Evolutionary conservation across 1,284 basidiomycete species (phyloP).

Genomic region (Ganoderma multipileum): DNA sequence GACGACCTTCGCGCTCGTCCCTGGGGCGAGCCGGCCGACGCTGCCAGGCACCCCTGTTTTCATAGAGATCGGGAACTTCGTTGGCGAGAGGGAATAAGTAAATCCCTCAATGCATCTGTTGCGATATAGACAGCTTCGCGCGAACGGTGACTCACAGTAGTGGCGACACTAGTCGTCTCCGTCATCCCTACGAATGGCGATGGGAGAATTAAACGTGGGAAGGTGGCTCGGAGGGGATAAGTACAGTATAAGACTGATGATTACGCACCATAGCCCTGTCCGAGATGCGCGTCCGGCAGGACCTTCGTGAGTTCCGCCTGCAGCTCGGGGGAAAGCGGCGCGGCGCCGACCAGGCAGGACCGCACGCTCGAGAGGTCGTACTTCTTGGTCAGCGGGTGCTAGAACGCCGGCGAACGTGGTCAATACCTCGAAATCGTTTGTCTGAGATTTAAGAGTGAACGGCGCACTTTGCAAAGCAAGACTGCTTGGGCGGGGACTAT

Average conservation of each 20-base stretch:
- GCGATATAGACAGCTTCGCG: not conserved
- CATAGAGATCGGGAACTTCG: conserved; percentile 39
- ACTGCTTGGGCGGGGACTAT: conserved; percentile 49
- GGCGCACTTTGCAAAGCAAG: conserved; percentile 60
- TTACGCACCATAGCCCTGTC: conserved; percentile 71
- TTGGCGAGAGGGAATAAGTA: no score
- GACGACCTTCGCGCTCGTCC: conserved; percentile 53
- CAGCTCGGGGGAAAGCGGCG: conserved; percentile 76
- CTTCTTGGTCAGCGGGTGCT: conserved; percentile 74
- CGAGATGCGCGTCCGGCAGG: conserved; percentile 66
- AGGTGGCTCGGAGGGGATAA: no score
- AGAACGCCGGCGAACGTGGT: not conserved
- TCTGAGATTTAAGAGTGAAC: no score
- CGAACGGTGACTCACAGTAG: not conserved
- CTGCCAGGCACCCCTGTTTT: conserved; percentile 40
- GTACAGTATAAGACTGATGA: no score
- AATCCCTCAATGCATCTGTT: not conserved
- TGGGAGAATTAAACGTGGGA: not conserved
- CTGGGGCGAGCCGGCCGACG: conserved; percentile 47
- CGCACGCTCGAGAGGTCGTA: conserved; percentile 69
- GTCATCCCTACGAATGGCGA: conserved; percentile 44
- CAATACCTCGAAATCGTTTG: not conserved
- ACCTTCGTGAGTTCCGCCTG: conserved; percentile 59
- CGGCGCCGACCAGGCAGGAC: conserved; percentile 70
- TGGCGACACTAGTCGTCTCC: conserved; percentile 35